These are phyloP conservation scores for Reutealis trisperma DNA, from an alignment of 345 rosid species.

Conservation along the genomic window DNA sequence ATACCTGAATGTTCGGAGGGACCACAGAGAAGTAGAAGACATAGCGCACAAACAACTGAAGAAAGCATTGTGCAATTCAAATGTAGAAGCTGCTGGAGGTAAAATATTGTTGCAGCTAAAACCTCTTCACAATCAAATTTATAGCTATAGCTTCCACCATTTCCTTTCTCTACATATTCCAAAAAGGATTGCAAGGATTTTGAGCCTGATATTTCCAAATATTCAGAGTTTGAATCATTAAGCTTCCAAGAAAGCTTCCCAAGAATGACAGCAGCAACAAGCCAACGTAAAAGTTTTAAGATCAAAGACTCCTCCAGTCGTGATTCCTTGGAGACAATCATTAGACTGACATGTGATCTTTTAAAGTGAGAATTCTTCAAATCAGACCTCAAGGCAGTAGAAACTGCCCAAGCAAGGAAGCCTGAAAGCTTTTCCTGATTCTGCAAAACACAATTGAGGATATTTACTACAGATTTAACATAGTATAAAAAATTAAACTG, in stretches of 20 bases:
- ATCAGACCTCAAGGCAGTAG: slow-evolving; percentile 63
- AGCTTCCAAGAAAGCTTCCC: slow-evolving; percentile 50
- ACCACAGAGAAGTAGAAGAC: slow-evolving; percentile 48
- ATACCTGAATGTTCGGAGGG: slow-evolving; percentile 46
- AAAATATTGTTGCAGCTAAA: slow-evolving; percentile 51
- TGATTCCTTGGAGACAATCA: slow-evolving; percentile 33
- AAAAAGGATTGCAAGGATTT: slow-evolving; percentile 48
- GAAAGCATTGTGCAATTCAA: slow-evolving; percentile 45
- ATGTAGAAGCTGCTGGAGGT: slow-evolving; percentile 66
- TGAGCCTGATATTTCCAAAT: slow-evolving; percentile 32
- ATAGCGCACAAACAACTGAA: slow-evolving; percentile 68
- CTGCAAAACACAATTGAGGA: slow-evolving; percentile 43
- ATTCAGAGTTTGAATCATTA: slow-evolving; percentile 24
- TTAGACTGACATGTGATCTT: slow-evolving; percentile 26
- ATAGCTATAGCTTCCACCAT: slow-evolving; percentile 28
- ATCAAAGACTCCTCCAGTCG: slow-evolving; percentile 53
- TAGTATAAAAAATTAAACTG: background rate
- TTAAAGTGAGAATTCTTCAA: slow-evolving; percentile 25
- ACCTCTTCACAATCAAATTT: slow-evolving; percentile 35
- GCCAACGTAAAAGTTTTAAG: slow-evolving; percentile 85
- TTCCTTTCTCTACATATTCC: slow-evolving; percentile 34
- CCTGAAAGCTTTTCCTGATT: slow-evolving; percentile 54
- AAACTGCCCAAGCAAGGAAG: slow-evolving; percentile 72
- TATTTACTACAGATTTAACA: background rate
- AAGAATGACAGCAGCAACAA: slow-evolving; percentile 68